Percentiles rank a stretch among this genome's conserved stretches.
phyloP scores from a whole-genome alignment of 441 rosid species.

The Populus hybrid region DNA sequence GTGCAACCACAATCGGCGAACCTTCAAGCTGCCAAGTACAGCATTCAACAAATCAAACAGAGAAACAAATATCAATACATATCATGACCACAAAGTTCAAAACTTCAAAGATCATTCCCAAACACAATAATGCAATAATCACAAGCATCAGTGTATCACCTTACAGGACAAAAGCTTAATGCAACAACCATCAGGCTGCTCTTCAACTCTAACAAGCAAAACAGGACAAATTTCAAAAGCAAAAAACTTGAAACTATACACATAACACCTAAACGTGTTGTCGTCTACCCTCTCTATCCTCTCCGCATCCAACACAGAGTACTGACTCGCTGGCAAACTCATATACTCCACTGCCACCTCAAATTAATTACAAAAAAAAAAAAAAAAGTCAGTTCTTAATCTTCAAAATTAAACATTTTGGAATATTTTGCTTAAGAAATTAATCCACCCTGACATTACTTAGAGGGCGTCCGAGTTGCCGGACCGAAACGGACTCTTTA shows the following conservation, averaged over 20 bases:
- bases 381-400: neutral
- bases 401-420: neutral
- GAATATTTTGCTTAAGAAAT: neutral
- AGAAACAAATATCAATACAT: conserved; percentile 8
- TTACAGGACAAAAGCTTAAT: conserved; percentile 89
- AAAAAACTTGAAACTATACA: conserved; percentile 76
- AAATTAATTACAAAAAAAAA: neutral
- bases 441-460: conserved; percentile 46
- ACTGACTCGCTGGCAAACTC: conserved; percentile 97
- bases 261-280: conserved; percentile 78
- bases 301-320: conserved; percentile 97
- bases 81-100: neutral
- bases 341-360: conserved; percentile 66
- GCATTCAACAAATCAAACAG: neutral
- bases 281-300: conserved; percentile 94
- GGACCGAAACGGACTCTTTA: conserved; percentile 64
- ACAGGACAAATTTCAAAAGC: conserved; percentile 89
- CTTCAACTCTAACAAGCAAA: conserved; percentile 85
- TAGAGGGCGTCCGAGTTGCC: conserved; percentile 73
- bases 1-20: conserved; percentile 80
- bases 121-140: neutral
- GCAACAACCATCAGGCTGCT: conserved; percentile 80
- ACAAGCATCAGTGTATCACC: conserved; percentile 28
- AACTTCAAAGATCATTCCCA: neutral
- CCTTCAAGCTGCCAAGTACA: conserved; percentile 74